phyloP scores from a whole-genome alignment of 495 filamentous ascomycete species.

The Daldinia childiae region DNA sequence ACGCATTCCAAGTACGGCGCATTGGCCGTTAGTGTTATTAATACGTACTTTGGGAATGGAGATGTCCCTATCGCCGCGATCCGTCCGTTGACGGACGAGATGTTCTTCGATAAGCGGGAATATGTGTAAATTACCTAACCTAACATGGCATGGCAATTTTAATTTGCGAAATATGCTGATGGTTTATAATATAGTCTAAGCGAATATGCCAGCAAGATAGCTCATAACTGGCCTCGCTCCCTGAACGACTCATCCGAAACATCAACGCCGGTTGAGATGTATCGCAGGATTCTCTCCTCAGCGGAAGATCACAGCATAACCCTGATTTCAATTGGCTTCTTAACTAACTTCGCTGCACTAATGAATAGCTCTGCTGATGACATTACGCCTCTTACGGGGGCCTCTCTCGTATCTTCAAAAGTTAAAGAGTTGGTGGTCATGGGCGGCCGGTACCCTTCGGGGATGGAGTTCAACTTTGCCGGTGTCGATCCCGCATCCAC shows the following conservation, averaged over 20 bases:
- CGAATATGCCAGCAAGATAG: constrained; percentile 52
- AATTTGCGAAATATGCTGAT: neutral
- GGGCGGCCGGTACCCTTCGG: constrained; percentile 58
- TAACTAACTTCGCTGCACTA: constrained; percentile 55
- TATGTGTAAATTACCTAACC: constrained; percentile 42
- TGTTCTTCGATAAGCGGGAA: constrained; percentile 53
- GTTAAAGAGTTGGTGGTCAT: constrained; percentile 58
- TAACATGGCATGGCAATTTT: constrained; percentile 20
- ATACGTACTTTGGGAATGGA: constrained; percentile 53
- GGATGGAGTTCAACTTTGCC: constrained; percentile 56
- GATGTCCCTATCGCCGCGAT: constrained; percentile 50
- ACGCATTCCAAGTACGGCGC: constrained; percentile 55
- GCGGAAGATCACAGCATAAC: constrained; percentile 52
- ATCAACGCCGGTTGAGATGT: constrained; percentile 55
- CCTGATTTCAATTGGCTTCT: constrained; percentile 56
- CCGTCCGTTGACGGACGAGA: constrained; percentile 52
- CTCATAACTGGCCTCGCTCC: constrained; percentile 51
- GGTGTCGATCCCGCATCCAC: constrained; percentile 47
- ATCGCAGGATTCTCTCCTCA: constrained; percentile 52
- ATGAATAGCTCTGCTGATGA: constrained; percentile 51
- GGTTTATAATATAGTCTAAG: constrained; percentile 8
- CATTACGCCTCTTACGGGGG: constrained; percentile 47
- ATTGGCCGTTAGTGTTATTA: constrained; percentile 52
- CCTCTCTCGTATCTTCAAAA: constrained; percentile 51
- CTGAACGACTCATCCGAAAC: constrained; percentile 50